Evolutionary conservation across 2,329 filamentous ascomycete genomes (phyloP).

Genomic region (Phyllosticta capitalensis): DNA sequence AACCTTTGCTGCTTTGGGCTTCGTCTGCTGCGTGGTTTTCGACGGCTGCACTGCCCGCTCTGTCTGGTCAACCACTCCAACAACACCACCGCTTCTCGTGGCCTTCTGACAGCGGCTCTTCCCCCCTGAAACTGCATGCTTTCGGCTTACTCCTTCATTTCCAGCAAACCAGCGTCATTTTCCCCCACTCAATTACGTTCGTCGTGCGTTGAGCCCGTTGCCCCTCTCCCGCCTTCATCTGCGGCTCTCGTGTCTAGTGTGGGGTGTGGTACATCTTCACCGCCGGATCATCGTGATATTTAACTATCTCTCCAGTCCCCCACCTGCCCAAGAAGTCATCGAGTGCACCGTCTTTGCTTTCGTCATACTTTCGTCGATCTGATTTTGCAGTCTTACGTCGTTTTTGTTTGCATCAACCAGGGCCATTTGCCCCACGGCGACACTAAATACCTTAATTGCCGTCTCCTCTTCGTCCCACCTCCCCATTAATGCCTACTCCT

Average conservation of each 20-base stretch:
- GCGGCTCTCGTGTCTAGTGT: background rate
- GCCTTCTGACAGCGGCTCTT: background rate
- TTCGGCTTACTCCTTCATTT: background rate
- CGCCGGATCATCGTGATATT: background rate
- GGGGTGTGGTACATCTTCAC: background rate
- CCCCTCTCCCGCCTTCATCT: background rate
- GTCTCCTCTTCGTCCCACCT: background rate
- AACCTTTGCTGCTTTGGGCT: background rate
- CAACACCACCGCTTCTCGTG: background rate
- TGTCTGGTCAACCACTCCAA: background rate
- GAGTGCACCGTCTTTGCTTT: background rate
- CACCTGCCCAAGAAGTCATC: background rate
- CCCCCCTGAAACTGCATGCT: background rate
- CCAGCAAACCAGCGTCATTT: background rate
- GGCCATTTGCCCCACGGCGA: background rate
- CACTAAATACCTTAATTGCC: background rate
- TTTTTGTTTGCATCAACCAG: background rate
- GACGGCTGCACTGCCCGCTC: background rate
- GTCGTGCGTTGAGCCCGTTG: background rate
- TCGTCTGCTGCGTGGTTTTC: background rate
- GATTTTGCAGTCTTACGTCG: background rate
- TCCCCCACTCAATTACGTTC: background rate
- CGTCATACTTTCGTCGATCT: background rate
- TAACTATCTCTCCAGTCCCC: background rate
- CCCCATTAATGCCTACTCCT: conserved; percentile 6